Conservation (phyloP, 768 basidiomycete species). For the Rhodotorula kratochvilovae region DNA sequence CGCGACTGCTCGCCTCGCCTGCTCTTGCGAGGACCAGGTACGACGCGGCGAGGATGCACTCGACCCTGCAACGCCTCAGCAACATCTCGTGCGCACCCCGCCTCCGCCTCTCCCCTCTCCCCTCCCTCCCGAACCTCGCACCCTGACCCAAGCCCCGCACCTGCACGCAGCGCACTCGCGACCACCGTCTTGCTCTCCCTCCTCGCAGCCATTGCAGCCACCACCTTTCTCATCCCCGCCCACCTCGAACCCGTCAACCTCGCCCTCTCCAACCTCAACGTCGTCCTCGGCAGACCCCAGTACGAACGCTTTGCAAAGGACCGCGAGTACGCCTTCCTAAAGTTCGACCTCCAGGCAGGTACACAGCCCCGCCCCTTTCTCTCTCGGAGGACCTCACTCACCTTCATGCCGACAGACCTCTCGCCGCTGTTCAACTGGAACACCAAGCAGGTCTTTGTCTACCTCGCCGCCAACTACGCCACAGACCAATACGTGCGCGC, state of each 20-base stretch:
- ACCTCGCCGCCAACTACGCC: constrained; percentile 76
- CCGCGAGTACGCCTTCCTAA: constrained; percentile 72
- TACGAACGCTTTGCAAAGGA: constrained; percentile 48
- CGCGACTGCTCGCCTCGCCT: no score
- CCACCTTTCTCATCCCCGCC: constrained; percentile 38
- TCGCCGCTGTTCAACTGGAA: constrained; percentile 87
- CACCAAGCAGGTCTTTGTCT: constrained; percentile 89
- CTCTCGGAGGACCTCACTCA: no score
- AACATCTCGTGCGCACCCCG: constrained; percentile 54
- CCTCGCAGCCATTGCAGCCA: constrained; percentile 33
- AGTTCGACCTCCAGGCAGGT: constrained; percentile 79
- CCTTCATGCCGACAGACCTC: constrained; percentile 56
- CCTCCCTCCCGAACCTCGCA: neutral
- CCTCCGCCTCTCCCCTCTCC: constrained; percentile 43
- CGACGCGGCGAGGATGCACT: constrained; percentile 10
- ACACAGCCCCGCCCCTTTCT: constrained; percentile 42
- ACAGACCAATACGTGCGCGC: constrained; percentile 65
- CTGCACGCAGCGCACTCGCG: constrained; percentile 65
- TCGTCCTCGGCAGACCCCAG: constrained; percentile 46
- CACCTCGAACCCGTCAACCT: constrained; percentile 57
- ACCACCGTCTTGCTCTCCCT: constrained; percentile 58
- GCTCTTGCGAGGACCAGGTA: neutral
- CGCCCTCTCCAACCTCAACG: constrained; percentile 64
- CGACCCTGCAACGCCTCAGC: constrained; percentile 58
- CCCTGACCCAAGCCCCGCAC: constrained; percentile 53